phyloP scores from a whole-genome alignment of 345 rosid species.

The Brassica napus region DNA sequence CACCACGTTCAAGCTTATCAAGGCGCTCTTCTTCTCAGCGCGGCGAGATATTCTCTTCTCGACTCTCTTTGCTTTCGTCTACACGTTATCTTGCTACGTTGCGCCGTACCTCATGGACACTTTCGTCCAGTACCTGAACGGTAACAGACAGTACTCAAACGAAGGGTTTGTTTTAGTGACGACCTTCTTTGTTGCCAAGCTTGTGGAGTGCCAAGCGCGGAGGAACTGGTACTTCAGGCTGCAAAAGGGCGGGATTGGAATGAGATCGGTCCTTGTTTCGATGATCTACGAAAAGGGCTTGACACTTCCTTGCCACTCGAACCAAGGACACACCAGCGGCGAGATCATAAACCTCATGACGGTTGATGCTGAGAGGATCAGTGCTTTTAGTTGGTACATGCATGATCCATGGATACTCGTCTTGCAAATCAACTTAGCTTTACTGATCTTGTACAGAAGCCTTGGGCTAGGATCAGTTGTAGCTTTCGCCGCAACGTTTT shows the following conservation, averaged over 20 bases:
- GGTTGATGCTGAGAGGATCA: conserved; percentile 58
- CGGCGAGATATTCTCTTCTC: conserved; percentile 48
- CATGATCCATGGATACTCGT: conserved; percentile 56
- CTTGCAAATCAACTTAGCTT: conserved; percentile 58
- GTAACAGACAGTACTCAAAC: conserved; percentile 34
- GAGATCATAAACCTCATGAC: conserved; percentile 65
- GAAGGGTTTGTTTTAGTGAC: conserved; percentile 55
- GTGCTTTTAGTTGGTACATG: conserved; percentile 46
- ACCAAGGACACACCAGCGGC: conserved; percentile 55
- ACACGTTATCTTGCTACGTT: conserved; percentile 46
- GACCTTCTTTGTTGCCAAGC: conserved; percentile 53
- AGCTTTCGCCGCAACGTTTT: conserved; percentile 50
- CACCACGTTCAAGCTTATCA: conserved; percentile 42
- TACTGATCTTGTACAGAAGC: conserved; percentile 48
- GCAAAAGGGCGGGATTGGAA: conserved; percentile 52
- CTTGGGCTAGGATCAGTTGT: conserved; percentile 58
- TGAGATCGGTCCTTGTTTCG: conserved; percentile 51
- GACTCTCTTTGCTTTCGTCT: conserved; percentile 36
- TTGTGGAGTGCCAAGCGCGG: conserved; percentile 56
- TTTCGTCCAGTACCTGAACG: conserved; percentile 56
- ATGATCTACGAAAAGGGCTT: conserved; percentile 60
- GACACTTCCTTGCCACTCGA: conserved; percentile 51
- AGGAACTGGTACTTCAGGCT: conserved; percentile 54
- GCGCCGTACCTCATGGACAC: conserved; percentile 53
- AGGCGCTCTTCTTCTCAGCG: conserved; percentile 39